A percentile compares a stretch with the other conserved stretches of the same genome.
phyloP scores from a whole-genome alignment of 768 basidiomycete species.

The Plicaturopsis crispa region DNA sequence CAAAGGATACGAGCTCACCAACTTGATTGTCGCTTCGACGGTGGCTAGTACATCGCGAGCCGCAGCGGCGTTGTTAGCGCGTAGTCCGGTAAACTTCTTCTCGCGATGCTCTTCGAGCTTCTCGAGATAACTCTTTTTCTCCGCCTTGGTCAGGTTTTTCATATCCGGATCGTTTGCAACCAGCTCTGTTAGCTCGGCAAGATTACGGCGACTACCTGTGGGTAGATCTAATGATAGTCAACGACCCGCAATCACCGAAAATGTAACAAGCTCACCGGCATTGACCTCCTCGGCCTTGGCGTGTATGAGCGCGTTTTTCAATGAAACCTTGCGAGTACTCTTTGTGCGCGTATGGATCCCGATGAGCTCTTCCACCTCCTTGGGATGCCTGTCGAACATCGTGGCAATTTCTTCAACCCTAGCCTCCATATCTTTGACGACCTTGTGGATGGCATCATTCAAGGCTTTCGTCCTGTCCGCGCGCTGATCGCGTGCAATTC shows the following conservation, averaged over 20 bases:
- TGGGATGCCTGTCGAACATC: background rate
- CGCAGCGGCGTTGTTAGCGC: slow-evolving; percentile 4
- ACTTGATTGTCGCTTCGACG: background rate
- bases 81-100: background rate
- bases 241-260: background rate
- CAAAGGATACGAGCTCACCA: slow-evolving; percentile 1
- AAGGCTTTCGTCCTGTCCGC: background rate
- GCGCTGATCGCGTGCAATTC: background rate
- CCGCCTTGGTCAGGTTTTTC: background rate
- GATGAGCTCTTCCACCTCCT: slow-evolving; percentile 3
- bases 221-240: background rate
- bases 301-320: background rate
- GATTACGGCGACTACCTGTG: background rate
- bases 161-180: background rate
- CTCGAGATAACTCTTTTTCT: slow-evolving; percentile 3
- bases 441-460: background rate
- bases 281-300: slow-evolving; percentile 2
- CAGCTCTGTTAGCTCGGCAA: slow-evolving; percentile 1
- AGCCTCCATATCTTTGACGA: background rate
- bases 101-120: background rate
- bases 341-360: slow-evolving; percentile 1
- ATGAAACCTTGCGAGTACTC: background rate
- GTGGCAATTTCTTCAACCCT: background rate
- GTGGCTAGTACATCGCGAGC: slow-evolving; percentile 1
- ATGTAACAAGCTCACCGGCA: background rate